These are phyloP conservation scores for Apiotrichum brassicae DNA, from an alignment of 1,284 basidiomycete species.

Conservation along the genomic window DNA sequence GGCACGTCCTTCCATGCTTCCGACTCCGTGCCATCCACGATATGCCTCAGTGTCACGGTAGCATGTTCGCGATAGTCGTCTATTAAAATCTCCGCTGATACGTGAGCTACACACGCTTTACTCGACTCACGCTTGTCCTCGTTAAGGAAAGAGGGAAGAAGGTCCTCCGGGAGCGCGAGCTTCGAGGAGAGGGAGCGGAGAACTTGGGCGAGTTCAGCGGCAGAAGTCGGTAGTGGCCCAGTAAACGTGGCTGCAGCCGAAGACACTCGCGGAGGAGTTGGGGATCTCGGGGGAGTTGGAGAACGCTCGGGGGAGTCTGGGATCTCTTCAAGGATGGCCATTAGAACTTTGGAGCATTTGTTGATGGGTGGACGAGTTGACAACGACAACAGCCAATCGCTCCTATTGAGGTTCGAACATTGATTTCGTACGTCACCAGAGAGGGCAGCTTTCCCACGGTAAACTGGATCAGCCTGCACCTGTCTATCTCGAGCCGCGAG, in stretches of 20 bases:
- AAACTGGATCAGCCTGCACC: too few species aligned
- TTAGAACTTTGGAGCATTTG: conserved; percentile 1
- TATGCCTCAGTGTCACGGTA: conserved; percentile 7
- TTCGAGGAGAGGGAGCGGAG: conserved; percentile 16
- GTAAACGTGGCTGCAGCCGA: too few species aligned
- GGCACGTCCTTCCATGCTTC: conserved; percentile 19
- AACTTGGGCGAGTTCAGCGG: conserved; percentile 10
- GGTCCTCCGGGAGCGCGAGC: conserved; percentile 25
- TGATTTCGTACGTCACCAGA: not conserved
- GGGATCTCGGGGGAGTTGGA: not conserved
- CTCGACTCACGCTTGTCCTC: conserved; percentile 17
- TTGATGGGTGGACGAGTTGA: not conserved
- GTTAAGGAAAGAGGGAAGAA: conserved; percentile 23
- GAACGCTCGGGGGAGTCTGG: conserved; percentile 17
- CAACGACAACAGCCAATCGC: too few species aligned
- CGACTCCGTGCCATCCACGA: conserved; percentile 4
- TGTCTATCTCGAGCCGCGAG: too few species aligned
- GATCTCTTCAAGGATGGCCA: conserved; percentile 37
- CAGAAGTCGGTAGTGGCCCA: not conserved
- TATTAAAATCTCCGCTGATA: conserved; percentile 9
- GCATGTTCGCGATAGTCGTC: conserved; percentile 12
- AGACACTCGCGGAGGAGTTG: too few species aligned
- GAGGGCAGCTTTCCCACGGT: conserved; percentile 13
- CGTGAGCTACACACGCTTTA: not conserved
- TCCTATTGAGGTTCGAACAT: too few species aligned